phyloP scores from a whole-genome alignment of 1,284 basidiomycete genomes.

The Papiliotrema laurentii region DNA sequence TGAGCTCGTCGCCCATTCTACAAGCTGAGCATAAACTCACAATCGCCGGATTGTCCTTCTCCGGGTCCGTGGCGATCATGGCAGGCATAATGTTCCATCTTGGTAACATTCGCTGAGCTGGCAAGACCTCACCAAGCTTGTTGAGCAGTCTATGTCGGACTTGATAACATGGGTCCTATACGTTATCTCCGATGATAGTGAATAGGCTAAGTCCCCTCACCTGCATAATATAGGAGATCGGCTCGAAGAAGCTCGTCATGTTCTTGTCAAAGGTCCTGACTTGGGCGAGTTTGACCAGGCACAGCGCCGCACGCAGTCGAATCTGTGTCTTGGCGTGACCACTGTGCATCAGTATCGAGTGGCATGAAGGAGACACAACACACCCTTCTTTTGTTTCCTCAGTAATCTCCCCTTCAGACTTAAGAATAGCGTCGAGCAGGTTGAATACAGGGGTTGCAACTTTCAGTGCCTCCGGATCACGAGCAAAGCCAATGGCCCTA shows the following conservation, averaged over 20 bases:
- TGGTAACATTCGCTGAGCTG: conserved; percentile 59
- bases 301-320: conserved; percentile 74
- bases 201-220: conserved; percentile 52
- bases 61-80: conserved; percentile 86
- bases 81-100: conserved; percentile 81
- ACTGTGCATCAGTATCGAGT: conserved; percentile 11
- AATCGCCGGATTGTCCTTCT: conserved; percentile 59
- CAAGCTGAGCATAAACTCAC: conserved; percentile 2
- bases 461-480: conserved; percentile 58
- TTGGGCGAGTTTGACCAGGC: conserved; percentile 73
- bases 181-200: not conserved
- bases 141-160: conserved; percentile 74
- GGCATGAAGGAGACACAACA: conserved; percentile 29
- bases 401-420: conserved; percentile 61
- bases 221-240: conserved; percentile 71
- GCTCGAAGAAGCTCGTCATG: conserved; percentile 62
- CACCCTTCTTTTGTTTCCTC: conserved; percentile 64
- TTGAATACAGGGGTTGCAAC: conserved; percentile 69
- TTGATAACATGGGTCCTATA: conserved; percentile 77
- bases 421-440: conserved; percentile 65
- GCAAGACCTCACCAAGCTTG: conserved; percentile 65
- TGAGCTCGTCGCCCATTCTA: not conserved
- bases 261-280: conserved; percentile 59
- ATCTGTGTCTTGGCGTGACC: conserved; percentile 49
- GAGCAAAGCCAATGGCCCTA: conserved; percentile 65